A percentile compares a stretch with the other conserved stretches of the same genome.
phyloP scores from a whole-genome alignment of 768 basidiomycete genomes.

The Suillus placidus region DNA sequence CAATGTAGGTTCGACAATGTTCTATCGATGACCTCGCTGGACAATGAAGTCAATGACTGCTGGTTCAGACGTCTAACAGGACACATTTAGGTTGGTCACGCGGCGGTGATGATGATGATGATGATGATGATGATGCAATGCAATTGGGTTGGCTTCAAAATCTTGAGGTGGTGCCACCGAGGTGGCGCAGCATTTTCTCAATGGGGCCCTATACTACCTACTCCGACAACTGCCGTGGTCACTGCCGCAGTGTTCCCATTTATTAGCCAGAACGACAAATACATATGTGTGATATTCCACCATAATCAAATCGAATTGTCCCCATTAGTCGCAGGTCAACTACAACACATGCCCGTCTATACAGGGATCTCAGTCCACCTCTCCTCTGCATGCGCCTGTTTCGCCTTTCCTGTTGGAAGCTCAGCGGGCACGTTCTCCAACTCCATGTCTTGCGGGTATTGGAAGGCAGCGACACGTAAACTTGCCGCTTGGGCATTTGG shows the following conservation, averaged over 20 bases:
- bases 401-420: conserved; percentile 14
- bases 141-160: background rate
- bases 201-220: too few species aligned
- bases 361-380: conserved; percentile 26
- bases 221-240: too few species aligned
- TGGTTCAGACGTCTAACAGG: background rate
- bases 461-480: conserved; percentile 24
- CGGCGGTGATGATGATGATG: background rate
- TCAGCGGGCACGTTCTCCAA: conserved; percentile 19
- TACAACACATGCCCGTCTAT: background rate
- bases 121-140: background rate
- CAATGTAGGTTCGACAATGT: background rate
- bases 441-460: conserved; percentile 23
- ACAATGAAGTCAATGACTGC: background rate
- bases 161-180: too few species aligned
- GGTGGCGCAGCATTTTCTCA: too few species aligned
- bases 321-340: too few species aligned
- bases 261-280: too few species aligned
- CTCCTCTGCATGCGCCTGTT: background rate
- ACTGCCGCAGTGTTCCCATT: too few species aligned
- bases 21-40: background rate
- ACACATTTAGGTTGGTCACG: background rate
- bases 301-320: too few species aligned
- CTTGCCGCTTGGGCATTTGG: conserved; percentile 31
- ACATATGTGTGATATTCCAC: too few species aligned